Evolutionary conservation across 495 filamentous ascomycete genomes (phyloP).

Genomic region (Aspergillus panamensis): DNA sequence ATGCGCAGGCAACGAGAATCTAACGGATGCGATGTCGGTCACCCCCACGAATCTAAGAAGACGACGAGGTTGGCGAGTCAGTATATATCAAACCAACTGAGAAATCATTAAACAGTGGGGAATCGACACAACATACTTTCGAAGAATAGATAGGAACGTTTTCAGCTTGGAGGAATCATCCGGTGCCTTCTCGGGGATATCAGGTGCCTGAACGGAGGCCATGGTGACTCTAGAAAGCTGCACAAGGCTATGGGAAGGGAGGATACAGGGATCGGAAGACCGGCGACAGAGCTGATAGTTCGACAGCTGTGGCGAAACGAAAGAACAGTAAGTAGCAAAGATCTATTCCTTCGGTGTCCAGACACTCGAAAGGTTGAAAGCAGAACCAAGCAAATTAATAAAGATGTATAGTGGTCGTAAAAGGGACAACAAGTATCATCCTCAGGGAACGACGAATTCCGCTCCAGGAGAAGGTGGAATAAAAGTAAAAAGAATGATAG

Average conservation of each 20-base stretch:
- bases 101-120: background rate
- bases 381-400: background rate
- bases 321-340: background rate
- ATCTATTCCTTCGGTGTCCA: constrained; percentile 12
- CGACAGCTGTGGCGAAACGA: constrained; percentile 12
- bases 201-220: constrained; percentile 27
- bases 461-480: background rate
- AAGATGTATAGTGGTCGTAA: background rate
- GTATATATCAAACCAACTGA: constrained; percentile 7
- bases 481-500: background rate
- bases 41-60: constrained; percentile 83
- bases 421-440: background rate
- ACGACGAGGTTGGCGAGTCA: background rate
- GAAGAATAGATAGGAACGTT: constrained; percentile 77
- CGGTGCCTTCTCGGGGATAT: constrained; percentile 58
- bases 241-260: background rate
- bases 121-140: constrained; percentile 56
- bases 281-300: background rate
- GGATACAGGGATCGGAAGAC: background rate
- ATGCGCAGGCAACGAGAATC: constrained; percentile 93
- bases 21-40: constrained; percentile 87
- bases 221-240: constrained; percentile 20
- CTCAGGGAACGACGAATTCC: background rate
- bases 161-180: constrained; percentile 81
- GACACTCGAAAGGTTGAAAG: constrained; percentile 6